A percentile compares a stretch with the other conserved stretches of the same genome.
Conservation (phyloP, 805 yeast species). For the Candida sonorensis region DNA sequence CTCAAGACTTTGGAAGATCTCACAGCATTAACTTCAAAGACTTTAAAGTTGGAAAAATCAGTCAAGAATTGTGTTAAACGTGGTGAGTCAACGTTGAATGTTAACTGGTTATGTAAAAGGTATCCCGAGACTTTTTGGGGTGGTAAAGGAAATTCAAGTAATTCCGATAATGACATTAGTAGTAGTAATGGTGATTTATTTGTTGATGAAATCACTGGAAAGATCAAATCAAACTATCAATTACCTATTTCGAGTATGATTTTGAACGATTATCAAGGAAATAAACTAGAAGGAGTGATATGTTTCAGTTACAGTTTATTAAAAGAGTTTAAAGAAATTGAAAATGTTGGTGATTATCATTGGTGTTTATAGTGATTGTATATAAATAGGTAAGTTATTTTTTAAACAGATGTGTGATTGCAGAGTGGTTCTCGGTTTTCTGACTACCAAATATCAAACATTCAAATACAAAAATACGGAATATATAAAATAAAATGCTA, state of each 20-base stretch:
- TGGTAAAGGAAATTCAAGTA: neutral
- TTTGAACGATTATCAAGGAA: neutral
- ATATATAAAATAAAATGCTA: too few relatives aligned
- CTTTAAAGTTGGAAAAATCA: constrained; percentile 11
- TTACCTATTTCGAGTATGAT: neutral
- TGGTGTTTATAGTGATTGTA: constrained; percentile 7
- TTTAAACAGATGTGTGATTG: too few relatives aligned
- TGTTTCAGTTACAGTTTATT: constrained; percentile 18
- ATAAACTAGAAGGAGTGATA: constrained; percentile 10
- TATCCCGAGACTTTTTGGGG: constrained; percentile 11
- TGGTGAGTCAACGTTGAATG: constrained; percentile 13
- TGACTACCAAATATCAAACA: too few relatives aligned
- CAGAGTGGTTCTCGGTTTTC: too few relatives aligned
- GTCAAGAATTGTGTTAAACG: constrained; percentile 6
- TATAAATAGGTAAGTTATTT: too few relatives aligned
- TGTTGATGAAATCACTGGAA: too few relatives aligned
- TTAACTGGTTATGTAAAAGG: constrained; percentile 6
- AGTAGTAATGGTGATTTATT: too few relatives aligned
- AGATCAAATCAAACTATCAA: too few relatives aligned
- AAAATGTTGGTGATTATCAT: constrained; percentile 6
- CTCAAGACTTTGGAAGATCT: too few relatives aligned
- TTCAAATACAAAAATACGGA: too few relatives aligned
- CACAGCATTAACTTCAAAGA: constrained; percentile 6
- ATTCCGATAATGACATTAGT: too few relatives aligned
- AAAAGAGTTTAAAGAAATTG: constrained; percentile 14